Base-by-base conservation (phyloP, 768 basidiomycete genomes). In the Ephemerocybe angulata region DNA sequence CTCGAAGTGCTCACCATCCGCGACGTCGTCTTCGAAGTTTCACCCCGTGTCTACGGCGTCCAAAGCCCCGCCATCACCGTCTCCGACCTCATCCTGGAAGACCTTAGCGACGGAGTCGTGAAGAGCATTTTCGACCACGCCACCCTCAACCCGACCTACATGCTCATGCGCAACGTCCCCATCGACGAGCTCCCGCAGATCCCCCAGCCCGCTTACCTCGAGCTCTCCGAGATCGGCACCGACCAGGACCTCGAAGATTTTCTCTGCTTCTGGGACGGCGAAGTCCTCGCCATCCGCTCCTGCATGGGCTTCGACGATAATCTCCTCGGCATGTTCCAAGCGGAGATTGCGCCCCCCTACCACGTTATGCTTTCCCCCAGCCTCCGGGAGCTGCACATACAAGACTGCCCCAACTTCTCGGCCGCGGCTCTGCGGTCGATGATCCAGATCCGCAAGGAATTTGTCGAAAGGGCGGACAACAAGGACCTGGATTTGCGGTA, bases 371-470 rank as follows among this genome's bases (percentile, higher is more conserved):
- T 52, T 40, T 49, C 50, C 12, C 46, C 51, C 12, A 58, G 60
- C 50, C 40, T 62, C 10, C 61, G 60, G 11, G 59, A 60, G 41
- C 51, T 62, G 11, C 59, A 62, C 46, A 22, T 62, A 27, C 55
- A 60, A 27, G 58, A 62, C 37, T 62, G 61, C 28, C 44, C 38
- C 11, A 60, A 62, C 27, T 60, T 60, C 53, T 49, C 59, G n/a
- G 57, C 58, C 13, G 15, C n/a, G 3, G 61, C 49, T 13, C 37
- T 62, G 19, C 50, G 57, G 25, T 29, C 25, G 48, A 58, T 62
- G 54, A 50, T 60, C 51, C 58, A 54, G 35, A 51, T 41, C 25
- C 58, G 61, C 24, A 62, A 60, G 37, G 59, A 56, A n/a, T 43
- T 60, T 37, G 50, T 48, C 22, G 28, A 52, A 22, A n/a, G 59